Percentiles rank a stretch among this genome's conserved stretches.
Evolutionary conservation across 106 monocot genomes (phyloP).

Genomic region (Dendrobium nobile): DNA sequence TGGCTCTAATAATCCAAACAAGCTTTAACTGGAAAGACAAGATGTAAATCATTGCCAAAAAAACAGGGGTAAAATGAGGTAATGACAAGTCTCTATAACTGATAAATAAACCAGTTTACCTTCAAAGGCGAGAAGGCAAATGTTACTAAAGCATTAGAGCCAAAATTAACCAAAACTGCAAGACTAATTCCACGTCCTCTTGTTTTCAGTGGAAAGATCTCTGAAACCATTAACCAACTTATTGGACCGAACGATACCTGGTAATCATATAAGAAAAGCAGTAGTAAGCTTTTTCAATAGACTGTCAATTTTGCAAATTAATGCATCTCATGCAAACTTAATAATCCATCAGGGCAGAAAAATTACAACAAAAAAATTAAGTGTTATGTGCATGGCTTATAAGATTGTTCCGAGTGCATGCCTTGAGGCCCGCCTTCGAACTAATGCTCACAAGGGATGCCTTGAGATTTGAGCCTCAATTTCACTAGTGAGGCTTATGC

Average conservation of each 20-base stretch:
- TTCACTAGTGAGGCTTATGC: too few relatives aligned
- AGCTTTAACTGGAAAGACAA: background rate
- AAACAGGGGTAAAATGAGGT: background rate
- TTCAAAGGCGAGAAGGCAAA: conserved; percentile 88
- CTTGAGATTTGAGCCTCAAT: too few relatives aligned
- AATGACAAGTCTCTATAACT: background rate
- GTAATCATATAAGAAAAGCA: conserved; percentile 12
- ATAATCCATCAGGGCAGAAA: background rate
- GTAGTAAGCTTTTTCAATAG: background rate
- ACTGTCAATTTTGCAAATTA: background rate
- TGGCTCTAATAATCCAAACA: background rate
- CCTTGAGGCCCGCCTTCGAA: too few relatives aligned
- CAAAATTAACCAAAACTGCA: conserved; percentile 88
- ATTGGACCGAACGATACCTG: conserved; percentile 98
- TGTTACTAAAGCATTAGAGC: conserved; percentile 92
- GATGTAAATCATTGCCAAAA: background rate
- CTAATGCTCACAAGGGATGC: too few relatives aligned
- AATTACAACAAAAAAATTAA: background rate
- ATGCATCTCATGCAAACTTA: background rate
- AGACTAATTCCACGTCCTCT: conserved; percentile 93
- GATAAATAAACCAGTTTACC: conserved; percentile 25
- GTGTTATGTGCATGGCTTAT: too few relatives aligned
- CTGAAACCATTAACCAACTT: conserved; percentile 98
- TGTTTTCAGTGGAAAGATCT: conserved; percentile 89
- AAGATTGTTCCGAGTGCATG: too few relatives aligned